These are phyloP conservation scores for Blastobotrys serpentis DNA, from an alignment of 1,139 yeast genomes.

Conservation along the genomic window DNA sequence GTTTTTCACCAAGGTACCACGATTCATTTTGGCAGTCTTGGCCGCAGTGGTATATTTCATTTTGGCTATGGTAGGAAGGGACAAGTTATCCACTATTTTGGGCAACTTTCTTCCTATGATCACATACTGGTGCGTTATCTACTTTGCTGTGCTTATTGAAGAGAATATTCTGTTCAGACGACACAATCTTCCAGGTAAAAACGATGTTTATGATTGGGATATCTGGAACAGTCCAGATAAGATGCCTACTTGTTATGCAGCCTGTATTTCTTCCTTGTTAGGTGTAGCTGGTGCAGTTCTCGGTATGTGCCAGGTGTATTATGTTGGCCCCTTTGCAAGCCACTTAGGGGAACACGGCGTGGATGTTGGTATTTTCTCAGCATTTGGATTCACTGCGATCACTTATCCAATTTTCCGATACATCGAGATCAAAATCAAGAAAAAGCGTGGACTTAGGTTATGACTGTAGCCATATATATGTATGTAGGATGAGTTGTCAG, in stretches of 20 bases:
- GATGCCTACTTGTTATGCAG: constrained; percentile 65
- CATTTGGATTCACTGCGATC: constrained; percentile 68
- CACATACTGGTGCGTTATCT: constrained; percentile 91
- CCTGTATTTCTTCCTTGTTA: constrained; percentile 54
- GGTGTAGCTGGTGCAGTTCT: constrained; percentile 76
- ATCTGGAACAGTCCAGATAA: constrained; percentile 59
- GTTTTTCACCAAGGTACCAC: constrained; percentile 62
- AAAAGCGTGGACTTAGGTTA: constrained; percentile 2
- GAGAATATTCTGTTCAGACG: constrained; percentile 76
- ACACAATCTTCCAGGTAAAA: constrained; percentile 39
- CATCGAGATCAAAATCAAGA: constrained; percentile 43
- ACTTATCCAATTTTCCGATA: constrained; percentile 65
- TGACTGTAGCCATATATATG: neutral
- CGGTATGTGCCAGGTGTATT: constrained; percentile 82
- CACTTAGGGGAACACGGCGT: constrained; percentile 62
- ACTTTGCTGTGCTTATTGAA: constrained; percentile 66
- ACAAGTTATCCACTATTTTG: constrained; percentile 70
- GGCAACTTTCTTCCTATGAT: constrained; percentile 93
- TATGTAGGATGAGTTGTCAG: too few species aligned
- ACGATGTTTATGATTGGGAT: constrained; percentile 48
- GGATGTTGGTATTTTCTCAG: constrained; percentile 79
- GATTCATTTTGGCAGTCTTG: constrained; percentile 74
- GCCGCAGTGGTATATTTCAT: constrained; percentile 66
- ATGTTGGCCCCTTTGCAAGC: constrained; percentile 68
- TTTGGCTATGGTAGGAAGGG: constrained; percentile 58